Conservation (phyloP, 2,329 filamentous ascomycete species). For the Hypoxylon sp. region DNA sequence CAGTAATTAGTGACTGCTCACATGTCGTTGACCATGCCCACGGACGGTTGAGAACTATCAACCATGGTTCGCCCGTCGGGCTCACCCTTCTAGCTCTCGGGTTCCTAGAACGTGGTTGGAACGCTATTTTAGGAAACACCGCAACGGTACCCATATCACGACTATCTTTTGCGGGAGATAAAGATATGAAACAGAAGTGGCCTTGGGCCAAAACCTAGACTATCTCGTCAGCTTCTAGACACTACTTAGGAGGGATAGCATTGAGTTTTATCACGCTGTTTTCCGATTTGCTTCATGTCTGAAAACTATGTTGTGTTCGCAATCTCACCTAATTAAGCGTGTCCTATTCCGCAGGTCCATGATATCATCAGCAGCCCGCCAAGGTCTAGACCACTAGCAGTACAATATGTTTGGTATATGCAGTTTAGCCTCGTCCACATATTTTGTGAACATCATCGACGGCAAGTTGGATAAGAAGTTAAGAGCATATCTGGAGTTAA, state of each 20-base stretch:
- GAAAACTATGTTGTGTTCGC: not conserved
- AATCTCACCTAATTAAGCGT: not conserved
- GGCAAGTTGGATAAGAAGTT: not conserved
- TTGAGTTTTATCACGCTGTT: slow-evolving; percentile 1
- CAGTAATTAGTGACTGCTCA: slow-evolving; percentile 1
- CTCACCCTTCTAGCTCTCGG: slow-evolving; percentile 1
- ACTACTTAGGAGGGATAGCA: not conserved
- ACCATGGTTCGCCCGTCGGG: not conserved
- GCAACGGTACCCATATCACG: slow-evolving; percentile 14
- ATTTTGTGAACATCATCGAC: slow-evolving; percentile 20
- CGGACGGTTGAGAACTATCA: not conserved
- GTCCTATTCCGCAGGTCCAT: not conserved
- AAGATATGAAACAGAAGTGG: slow-evolving; percentile 11
- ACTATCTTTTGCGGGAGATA: not conserved
- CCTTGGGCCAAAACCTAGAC: slow-evolving; percentile 11
- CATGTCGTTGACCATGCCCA: not conserved
- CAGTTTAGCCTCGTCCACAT: slow-evolving; percentile 25
- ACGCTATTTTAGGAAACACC: slow-evolving; percentile 35
- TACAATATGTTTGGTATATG: slow-evolving; percentile 15
- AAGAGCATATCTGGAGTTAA: slow-evolving; percentile 2
- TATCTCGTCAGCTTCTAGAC: not conserved
- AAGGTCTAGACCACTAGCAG: slow-evolving; percentile 13
- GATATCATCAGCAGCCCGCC: slow-evolving; percentile 2
- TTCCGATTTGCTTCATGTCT: slow-evolving; percentile 7
- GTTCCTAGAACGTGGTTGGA: slow-evolving; percentile 15